Conservation (phyloP, 2,329 filamentous ascomycete genomes). For the Arthroderma uncinatum region DNA sequence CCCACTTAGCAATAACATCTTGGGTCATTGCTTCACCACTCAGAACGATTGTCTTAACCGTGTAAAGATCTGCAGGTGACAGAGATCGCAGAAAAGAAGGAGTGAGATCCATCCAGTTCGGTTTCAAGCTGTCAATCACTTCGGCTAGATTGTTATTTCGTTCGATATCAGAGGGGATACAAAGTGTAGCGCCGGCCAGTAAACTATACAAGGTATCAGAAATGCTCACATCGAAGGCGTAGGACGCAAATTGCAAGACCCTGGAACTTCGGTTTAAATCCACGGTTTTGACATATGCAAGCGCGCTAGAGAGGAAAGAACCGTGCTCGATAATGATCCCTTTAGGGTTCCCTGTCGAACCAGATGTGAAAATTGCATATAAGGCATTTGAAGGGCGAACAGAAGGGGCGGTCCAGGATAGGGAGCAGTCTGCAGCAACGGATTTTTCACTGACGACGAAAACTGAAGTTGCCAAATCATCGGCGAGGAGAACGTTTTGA, state of each 20-base stretch:
- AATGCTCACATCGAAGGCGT: slow-evolving; percentile 79
- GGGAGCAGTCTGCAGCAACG: background rate
- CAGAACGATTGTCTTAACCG: slow-evolving; percentile 27
- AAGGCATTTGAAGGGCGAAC: slow-evolving; percentile 20
- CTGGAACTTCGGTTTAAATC: slow-evolving; percentile 34
- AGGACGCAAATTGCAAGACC: slow-evolving; percentile 71
- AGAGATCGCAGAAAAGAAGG: slow-evolving; percentile 41
- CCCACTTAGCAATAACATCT: slow-evolving; percentile 19
- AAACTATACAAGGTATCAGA: slow-evolving; percentile 61
- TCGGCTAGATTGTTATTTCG: slow-evolving; percentile 27
- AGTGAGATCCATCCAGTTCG: slow-evolving; percentile 45
- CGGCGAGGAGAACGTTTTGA: background rate
- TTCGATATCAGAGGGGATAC: slow-evolving; percentile 34
- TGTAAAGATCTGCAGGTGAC: slow-evolving; percentile 27
- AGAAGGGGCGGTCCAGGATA: background rate
- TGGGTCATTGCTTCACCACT: slow-evolving; percentile 20
- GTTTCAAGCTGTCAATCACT: background rate
- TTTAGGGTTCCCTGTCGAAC: slow-evolving; percentile 44
- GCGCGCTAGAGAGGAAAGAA: slow-evolving; percentile 20
- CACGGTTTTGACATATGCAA: slow-evolving; percentile 38
- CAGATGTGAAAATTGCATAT: slow-evolving; percentile 51
- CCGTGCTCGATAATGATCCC: slow-evolving; percentile 52
- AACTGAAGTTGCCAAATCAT: background rate
- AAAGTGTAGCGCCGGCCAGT: slow-evolving; percentile 31
- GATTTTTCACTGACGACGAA: background rate